Conservation (phyloP, 768 basidiomycete genomes). For the Kwoniella sp. region DNA sequence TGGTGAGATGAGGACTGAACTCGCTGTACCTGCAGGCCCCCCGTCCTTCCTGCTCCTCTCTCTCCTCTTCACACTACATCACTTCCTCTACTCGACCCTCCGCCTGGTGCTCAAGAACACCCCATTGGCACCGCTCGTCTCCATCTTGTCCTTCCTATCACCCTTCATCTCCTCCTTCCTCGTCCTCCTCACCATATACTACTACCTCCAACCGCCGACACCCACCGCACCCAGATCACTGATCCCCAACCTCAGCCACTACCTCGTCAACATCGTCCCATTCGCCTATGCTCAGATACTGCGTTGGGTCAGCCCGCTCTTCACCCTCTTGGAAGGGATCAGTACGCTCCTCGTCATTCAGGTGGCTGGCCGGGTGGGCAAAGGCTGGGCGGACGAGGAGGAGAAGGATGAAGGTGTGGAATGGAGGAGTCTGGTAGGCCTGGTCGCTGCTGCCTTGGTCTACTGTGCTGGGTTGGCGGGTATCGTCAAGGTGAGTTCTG, state of each 20-base stretch:
- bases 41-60: slow-evolving; percentile 51
- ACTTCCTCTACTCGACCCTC: slow-evolving; percentile 48
- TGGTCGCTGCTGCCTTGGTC: slow-evolving; percentile 39
- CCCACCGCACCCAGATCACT: slow-evolving; percentile 1
- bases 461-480: slow-evolving; percentile 43
- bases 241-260: slow-evolving; percentile 20
- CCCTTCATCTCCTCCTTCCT: slow-evolving; percentile 40
- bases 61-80: slow-evolving; percentile 46
- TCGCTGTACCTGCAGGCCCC: slow-evolving; percentile 26
- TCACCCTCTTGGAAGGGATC: slow-evolving; percentile 49
- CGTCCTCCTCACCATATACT: slow-evolving; percentile 40
- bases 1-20: not conserved
- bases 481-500: slow-evolving; percentile 33
- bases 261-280: slow-evolving; percentile 41
- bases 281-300: slow-evolving; percentile 44
- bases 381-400: slow-evolving; percentile 50
- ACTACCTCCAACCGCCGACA: slow-evolving; percentile 45
- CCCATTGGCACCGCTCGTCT: slow-evolving; percentile 38
- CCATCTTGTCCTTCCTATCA: slow-evolving; percentile 35
- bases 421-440: slow-evolving; percentile 46
- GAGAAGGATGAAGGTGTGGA: slow-evolving; percentile 45
- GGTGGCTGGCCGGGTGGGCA: slow-evolving; percentile 43
- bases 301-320: slow-evolving; percentile 46
- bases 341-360: slow-evolving; percentile 48
- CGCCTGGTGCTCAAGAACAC: slow-evolving; percentile 48